Conservation (phyloP, 257 asterid genomes). For the Eucommia ulmoides region DNA sequence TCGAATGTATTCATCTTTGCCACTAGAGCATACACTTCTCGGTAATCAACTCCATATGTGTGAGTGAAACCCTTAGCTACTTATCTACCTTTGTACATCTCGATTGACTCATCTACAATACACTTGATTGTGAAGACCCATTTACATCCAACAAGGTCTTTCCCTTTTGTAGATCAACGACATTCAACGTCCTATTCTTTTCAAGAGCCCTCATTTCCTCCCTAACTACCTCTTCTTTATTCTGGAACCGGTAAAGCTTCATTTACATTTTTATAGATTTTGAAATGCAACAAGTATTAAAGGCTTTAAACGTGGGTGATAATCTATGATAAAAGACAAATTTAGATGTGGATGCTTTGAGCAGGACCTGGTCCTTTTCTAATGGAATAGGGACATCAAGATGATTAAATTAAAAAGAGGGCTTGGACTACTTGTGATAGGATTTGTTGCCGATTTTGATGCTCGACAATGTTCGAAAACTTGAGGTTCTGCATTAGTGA, state of each 20-base stretch:
- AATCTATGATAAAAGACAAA: not conserved
- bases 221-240: not conserved
- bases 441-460: too few relatives aligned
- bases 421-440: too few relatives aligned
- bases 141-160: not conserved
- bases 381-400: not conserved
- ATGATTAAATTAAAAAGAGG: not conserved
- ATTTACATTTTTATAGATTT: too few relatives aligned
- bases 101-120: not conserved
- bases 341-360: not conserved
- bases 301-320: not conserved
- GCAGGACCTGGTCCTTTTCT: not conserved
- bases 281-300: not conserved
- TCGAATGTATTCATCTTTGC: not conserved
- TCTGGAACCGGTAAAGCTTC: not conserved
- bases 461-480: not conserved
- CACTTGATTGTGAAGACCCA: not conserved
- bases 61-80: not conserved
- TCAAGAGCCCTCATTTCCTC: not conserved
- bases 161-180: not conserved
- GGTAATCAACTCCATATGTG: not conserved
- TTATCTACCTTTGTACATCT: not conserved
- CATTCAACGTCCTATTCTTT: not conserved
- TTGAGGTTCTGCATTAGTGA: not conserved
- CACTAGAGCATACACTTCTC: not conserved